Conservation (phyloP, 31 red algal species). For the Odonthalia washingtoniensis region DNA sequence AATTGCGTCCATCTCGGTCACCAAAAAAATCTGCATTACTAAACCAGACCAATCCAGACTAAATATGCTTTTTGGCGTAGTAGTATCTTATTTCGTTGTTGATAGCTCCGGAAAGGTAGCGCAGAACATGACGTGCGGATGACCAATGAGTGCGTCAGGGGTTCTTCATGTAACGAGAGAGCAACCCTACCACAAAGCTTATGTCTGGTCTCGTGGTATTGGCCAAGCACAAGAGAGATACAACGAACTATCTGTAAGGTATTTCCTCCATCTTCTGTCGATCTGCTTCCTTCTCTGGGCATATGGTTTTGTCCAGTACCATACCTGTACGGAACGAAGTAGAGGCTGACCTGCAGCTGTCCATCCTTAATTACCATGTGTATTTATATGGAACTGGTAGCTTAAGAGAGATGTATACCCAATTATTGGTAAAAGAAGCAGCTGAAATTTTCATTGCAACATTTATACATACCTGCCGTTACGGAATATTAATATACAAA, state of each 20-base stretch:
- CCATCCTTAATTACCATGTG: constrained; percentile 52
- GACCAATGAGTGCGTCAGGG: no score
- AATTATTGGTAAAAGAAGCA: no score
- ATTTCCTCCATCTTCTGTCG: neutral
- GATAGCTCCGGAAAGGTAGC: no score
- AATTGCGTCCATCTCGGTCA: constrained; percentile 23
- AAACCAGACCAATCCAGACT: neutral
- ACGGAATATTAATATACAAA: no score
- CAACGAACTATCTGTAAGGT: constrained; percentile 19
- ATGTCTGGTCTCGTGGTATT: constrained; percentile 57
- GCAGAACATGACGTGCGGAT: no score
- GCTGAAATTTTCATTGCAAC: no score
- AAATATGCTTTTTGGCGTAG: neutral
- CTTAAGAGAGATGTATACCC: no score
- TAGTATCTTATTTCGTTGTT: no score
- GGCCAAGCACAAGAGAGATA: constrained; percentile 23
- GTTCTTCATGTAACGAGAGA: constrained; percentile 31
- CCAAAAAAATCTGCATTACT: constrained; percentile 30
- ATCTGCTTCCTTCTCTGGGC: neutral
- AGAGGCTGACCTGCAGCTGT: neutral
- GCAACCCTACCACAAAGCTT: constrained; percentile 14
- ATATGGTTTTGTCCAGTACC: neutral
- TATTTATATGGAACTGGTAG: no score
- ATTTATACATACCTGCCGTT: no score
- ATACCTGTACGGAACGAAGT: constrained; percentile 5